Evolutionary conservation across 352 stramenopile species (phyloP).

Genomic region (Pythium chondricola): DNA sequence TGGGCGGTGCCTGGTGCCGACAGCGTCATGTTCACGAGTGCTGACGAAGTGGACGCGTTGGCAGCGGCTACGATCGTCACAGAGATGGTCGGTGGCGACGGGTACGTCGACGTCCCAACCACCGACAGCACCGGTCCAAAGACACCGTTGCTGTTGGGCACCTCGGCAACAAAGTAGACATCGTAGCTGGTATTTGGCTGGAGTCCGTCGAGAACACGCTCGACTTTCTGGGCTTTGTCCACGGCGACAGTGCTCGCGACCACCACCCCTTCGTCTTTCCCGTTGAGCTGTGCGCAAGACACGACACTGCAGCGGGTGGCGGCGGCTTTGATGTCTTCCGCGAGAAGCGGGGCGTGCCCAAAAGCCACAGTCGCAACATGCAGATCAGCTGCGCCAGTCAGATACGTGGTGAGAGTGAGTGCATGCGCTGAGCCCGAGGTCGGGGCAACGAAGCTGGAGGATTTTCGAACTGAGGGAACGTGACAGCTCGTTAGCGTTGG

Average conservation of each 20-base stretch:
- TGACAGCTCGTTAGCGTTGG: neutral
- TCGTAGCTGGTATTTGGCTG: constrained; percentile 66
- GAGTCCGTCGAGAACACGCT: constrained; percentile 34
- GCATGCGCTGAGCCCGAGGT: constrained; percentile 27
- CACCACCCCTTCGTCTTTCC: constrained; percentile 4
- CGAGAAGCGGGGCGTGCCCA: constrained; percentile 26
- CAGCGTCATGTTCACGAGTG: constrained; percentile 28
- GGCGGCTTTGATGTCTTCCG: constrained; percentile 31
- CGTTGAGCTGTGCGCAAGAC: too few species aligned
- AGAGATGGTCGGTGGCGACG: constrained; percentile 33
- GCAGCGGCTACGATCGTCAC: constrained; percentile 11
- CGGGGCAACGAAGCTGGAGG: constrained; percentile 33
- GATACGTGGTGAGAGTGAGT: constrained; percentile 52
- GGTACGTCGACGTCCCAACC: constrained; percentile 45
- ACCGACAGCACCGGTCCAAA: constrained; percentile 68
- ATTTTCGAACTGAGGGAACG: constrained; percentile 6
- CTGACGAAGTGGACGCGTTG: constrained; percentile 31
- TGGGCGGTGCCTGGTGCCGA: constrained; percentile 37
- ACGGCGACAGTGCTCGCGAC: constrained; percentile 41
- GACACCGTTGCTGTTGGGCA: constrained; percentile 70
- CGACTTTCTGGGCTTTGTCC: constrained; percentile 42
- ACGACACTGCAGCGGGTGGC: too few species aligned
- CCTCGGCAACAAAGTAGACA: constrained; percentile 78
- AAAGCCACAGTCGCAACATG: constrained; percentile 43
- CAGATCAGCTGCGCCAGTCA: constrained; percentile 55